Conservation (phyloP, 2,329 filamentous ascomycete genomes). For the Penicillium sp. region DNA sequence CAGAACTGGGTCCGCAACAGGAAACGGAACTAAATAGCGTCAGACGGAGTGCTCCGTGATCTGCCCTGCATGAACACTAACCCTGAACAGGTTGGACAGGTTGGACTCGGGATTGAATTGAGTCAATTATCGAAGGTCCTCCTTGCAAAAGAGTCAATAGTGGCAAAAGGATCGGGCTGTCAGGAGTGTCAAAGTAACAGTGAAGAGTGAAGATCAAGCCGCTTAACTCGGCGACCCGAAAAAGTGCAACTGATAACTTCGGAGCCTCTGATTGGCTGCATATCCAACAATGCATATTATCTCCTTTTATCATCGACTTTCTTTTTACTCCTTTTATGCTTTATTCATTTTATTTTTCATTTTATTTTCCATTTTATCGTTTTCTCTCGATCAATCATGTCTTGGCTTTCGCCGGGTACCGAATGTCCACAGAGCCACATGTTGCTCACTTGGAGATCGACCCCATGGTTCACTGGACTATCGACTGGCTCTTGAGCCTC, state of each 20-base stretch:
- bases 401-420: constrained; percentile 8
- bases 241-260: constrained; percentile 12
- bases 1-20: not conserved
- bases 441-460: not conserved
- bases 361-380: not conserved
- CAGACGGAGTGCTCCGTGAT: not conserved
- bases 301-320: not conserved
- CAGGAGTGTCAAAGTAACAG: not conserved
- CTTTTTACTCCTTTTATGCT: not conserved
- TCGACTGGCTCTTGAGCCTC: constrained; percentile 16
- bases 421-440: not conserved
- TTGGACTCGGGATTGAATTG: not conserved
- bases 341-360: not conserved
- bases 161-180: not conserved
- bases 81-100: not conserved
- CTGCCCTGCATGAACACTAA: not conserved
- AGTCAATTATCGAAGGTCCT: not conserved
- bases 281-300: not conserved
- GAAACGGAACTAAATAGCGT: not conserved
- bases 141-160: constrained; percentile 1
- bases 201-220: constrained; percentile 5
- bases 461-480: constrained; percentile 12
- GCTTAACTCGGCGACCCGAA: constrained; percentile 12
- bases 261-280: constrained; percentile 9
- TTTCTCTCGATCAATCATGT: constrained; percentile 11